Percentiles rank a stretch among this genome's conserved stretches.
phyloP scores from a whole-genome alignment of 257 asterid species.

The Jacaranda copaia region DNA sequence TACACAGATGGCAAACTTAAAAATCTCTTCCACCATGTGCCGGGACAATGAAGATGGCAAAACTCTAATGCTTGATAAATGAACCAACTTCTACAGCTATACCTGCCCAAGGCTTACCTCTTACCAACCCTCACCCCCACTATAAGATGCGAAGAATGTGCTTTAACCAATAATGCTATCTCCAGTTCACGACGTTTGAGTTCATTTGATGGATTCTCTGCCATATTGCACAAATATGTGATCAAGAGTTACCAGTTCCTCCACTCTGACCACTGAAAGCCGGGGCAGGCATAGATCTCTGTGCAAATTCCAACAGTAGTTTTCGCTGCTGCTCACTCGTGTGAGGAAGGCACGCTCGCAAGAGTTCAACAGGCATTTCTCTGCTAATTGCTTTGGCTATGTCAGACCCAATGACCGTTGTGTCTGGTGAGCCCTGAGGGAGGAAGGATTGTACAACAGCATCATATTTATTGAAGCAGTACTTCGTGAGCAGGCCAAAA shows the following conservation, averaged over 20 bases:
- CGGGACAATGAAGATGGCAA: constrained; percentile 2
- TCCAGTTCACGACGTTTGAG: neutral
- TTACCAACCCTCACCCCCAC: too few relatives aligned
- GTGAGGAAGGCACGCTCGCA: constrained; percentile 83
- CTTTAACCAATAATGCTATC: neutral
- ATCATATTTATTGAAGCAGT: constrained; percentile 78
- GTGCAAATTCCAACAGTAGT: constrained; percentile 63
- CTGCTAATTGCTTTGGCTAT: constrained; percentile 60
- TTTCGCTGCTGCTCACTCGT: constrained; percentile 73
- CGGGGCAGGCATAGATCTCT: constrained; percentile 63
- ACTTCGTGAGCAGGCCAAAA: constrained; percentile 64
- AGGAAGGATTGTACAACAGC: constrained; percentile 57
- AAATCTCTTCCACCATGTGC: constrained; percentile 29
- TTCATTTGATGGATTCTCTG: constrained; percentile 23
- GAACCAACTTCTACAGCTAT: constrained; percentile 18
- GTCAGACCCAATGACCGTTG: constrained; percentile 53
- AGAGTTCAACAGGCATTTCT: constrained; percentile 79
- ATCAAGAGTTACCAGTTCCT: constrained; percentile 50
- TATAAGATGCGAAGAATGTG: neutral
- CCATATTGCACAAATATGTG: neutral
- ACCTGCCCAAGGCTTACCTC: neutral
- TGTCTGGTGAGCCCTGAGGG: constrained; percentile 50
- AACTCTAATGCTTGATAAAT: neutral
- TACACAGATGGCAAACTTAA: constrained; percentile 33
- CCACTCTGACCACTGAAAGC: constrained; percentile 43